Conservation (phyloP, 1,284 basidiomycete species). For the Cutaneotrichosporon cavernicola region DNA sequence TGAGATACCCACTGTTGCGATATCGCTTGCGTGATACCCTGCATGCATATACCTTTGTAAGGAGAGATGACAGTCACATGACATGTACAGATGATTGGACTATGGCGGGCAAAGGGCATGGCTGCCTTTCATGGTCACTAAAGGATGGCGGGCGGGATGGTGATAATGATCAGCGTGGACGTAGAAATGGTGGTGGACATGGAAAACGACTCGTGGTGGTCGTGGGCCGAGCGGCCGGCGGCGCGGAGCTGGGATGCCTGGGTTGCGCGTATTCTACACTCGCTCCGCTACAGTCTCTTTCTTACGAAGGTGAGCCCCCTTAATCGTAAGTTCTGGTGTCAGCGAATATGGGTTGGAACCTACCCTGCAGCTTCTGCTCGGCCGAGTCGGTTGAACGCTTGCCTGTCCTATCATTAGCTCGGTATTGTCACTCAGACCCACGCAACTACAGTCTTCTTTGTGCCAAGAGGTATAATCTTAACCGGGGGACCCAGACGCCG, state of each 20-base stretch:
- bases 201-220: background rate
- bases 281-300: background rate
- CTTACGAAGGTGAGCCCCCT: background rate
- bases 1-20: conserved; percentile 4
- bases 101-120: background rate
- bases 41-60: conserved; percentile 10
- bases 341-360: background rate
- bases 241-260: background rate
- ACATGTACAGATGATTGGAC: background rate
- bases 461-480: background rate
- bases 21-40: conserved; percentile 16
- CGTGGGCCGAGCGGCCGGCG: background rate
- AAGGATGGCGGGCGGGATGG: too few species aligned
- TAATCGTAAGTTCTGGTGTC: background rate
- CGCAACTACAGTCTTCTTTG: background rate
- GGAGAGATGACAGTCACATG: conserved; percentile 4
- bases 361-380: background rate
- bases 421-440: background rate
- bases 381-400: background rate
- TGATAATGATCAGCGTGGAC: too few species aligned
- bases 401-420: background rate
- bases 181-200: too few species aligned
- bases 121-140: too few species aligned
- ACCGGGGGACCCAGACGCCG: background rate
- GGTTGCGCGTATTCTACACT: conserved; percentile 1